A percentile compares a stretch with the other conserved stretches of the same genome.
These are phyloP conservation scores for Penicillium sp. DNA, from an alignment of 2,329 filamentous ascomycete genomes.

Conservation along the genomic window DNA sequence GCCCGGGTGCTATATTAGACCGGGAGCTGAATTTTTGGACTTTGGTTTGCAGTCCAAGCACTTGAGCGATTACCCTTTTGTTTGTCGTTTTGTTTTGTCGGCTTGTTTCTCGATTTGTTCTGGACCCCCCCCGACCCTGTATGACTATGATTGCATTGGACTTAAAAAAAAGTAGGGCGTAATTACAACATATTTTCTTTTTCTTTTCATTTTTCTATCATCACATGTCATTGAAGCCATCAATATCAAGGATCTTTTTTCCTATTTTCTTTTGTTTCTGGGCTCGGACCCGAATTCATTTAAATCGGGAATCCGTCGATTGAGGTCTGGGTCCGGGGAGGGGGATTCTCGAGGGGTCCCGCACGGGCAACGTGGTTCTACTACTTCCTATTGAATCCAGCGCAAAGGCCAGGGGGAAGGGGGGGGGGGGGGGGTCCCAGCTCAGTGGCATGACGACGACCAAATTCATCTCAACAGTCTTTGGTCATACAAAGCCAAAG, in stretches of 20 bases:
- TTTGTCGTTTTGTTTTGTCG: neutral
- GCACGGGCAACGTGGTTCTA: slow-evolving; percentile 22
- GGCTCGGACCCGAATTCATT: slow-evolving; percentile 6
- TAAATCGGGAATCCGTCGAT: slow-evolving; percentile 1
- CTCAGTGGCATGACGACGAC: slow-evolving; percentile 2
- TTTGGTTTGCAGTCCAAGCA: neutral
- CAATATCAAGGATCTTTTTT: slow-evolving; percentile 2
- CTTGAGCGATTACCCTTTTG: neutral
- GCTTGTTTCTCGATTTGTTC: neutral
- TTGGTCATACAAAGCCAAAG: neutral
- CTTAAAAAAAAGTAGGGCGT: neutral
- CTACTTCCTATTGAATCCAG: slow-evolving; percentile 11
- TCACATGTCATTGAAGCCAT: slow-evolving; percentile 7
- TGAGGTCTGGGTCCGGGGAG: slow-evolving; percentile 9
- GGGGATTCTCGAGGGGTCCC: slow-evolving; percentile 6
- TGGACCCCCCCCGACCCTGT: neutral
- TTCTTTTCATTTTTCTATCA: neutral
- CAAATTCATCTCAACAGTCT: neutral
- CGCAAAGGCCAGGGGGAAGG: slow-evolving; percentile 7
- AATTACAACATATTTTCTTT: neutral
- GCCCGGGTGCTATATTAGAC: slow-evolving; percentile 5
- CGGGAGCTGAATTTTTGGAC: slow-evolving; percentile 1
- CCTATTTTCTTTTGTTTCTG: neutral
- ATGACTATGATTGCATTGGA: slow-evolving; percentile 2
- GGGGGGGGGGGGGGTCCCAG: slow-evolving; percentile 14